Evolutionary conservation across 805 yeast genomes (phyloP).

Genomic region (Cyberlindnera mycetangii): DNA sequence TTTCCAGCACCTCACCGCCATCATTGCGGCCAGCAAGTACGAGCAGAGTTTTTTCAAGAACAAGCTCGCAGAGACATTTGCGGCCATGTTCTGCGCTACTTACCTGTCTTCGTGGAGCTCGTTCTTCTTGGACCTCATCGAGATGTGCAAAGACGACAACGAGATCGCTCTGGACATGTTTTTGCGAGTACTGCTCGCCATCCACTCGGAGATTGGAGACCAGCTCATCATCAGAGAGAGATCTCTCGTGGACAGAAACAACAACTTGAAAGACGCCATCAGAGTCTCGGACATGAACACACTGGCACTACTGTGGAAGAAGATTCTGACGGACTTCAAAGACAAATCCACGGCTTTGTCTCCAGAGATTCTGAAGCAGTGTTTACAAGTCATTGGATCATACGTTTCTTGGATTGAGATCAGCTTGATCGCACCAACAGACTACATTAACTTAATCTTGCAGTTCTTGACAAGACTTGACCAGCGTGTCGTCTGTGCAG

Average conservation of each 20-base stretch:
- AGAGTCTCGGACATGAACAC: conserved; percentile 70
- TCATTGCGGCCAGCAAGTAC: conserved; percentile 20
- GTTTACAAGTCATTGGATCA: conserved; percentile 69
- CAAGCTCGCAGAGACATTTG: conserved; percentile 55
- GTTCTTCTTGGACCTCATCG: conserved; percentile 48
- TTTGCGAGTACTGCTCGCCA: conserved; percentile 64
- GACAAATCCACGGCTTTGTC: conserved; percentile 29
- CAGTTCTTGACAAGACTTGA: conserved; percentile 50
- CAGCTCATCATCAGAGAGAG: conserved; percentile 73
- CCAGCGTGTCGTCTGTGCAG: conserved; percentile 28
- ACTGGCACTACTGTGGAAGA: conserved; percentile 66
- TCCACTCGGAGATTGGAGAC: conserved; percentile 93
- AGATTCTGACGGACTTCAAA: conserved; percentile 43
- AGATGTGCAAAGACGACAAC: conserved; percentile 31
- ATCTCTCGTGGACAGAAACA: conserved; percentile 61
- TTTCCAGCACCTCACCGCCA: conserved; percentile 17
- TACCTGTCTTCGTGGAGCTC: conserved; percentile 49
- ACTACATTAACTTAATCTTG: conserved; percentile 42
- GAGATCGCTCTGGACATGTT: conserved; percentile 56
- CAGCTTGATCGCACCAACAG: conserved; percentile 23
- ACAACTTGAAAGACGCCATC: conserved; percentile 74
- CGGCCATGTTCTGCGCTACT: conserved; percentile 46
- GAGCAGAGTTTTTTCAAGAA: conserved; percentile 48
- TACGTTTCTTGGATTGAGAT: conserved; percentile 83
- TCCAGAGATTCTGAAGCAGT: conserved; percentile 51